Conservation (phyloP, 805 yeast species). For the Cyberlindnera subsufficiens region DNA sequence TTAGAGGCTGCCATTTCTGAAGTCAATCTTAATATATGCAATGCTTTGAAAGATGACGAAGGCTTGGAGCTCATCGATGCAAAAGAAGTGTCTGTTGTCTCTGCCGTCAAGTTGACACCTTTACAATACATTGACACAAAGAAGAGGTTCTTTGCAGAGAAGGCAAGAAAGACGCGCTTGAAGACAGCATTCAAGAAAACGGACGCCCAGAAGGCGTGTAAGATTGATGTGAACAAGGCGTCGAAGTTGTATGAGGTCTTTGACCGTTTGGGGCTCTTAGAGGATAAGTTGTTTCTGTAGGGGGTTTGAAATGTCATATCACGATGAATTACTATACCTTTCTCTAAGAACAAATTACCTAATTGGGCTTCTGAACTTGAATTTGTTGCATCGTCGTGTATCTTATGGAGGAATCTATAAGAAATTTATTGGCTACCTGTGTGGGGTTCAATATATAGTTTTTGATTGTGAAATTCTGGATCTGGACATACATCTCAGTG, state of each 20-base stretch:
- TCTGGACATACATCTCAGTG: no score
- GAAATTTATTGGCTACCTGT: no score
- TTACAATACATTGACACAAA: conserved; percentile 47
- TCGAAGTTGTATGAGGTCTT: conserved; percentile 85
- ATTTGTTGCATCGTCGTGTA: not conserved
- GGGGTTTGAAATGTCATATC: not conserved
- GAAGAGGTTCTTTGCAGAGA: conserved; percentile 83
- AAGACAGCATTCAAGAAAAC: conserved; percentile 88
- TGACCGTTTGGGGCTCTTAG: conserved; percentile 88
- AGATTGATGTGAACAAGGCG: conserved; percentile 95
- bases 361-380: not conserved
- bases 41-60: conserved; percentile 5
- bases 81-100: conserved; percentile 11
- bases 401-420: no score
- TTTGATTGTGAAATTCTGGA: no score
- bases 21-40: conserved; percentile 7
- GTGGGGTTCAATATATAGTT: no score
- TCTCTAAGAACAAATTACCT: no score
- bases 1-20: conserved; percentile 9
- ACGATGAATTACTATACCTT: not conserved
- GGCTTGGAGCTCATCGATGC: conserved; percentile 4
- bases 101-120: conserved; percentile 18
- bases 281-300: conserved; percentile 50
- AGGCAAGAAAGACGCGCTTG: conserved; percentile 65
- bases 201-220: conserved; percentile 96